Percentiles rank a stretch among this genome's conserved stretches.
Conservation (phyloP, 1,284 basidiomycete species). For the Melampsora larici-populina region DNA sequence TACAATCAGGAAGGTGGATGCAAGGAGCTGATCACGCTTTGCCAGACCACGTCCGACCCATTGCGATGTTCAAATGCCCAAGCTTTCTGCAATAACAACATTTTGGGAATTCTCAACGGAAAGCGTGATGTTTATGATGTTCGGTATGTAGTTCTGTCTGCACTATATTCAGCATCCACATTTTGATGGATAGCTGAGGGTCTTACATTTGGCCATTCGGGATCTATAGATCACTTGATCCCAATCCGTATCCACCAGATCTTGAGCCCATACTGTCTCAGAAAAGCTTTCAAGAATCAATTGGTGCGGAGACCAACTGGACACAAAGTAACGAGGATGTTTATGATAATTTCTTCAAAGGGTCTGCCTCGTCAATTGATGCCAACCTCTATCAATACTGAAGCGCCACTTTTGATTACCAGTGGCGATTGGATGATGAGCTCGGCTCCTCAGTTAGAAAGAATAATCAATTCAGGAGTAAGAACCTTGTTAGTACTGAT, state of each 20-base stretch:
- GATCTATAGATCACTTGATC: not conserved
- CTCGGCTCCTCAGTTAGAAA: not conserved
- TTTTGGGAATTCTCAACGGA: not conserved
- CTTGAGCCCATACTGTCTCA: not conserved
- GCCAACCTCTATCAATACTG: not conserved
- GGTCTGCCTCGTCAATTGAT: too few species aligned
- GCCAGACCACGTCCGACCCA: not conserved
- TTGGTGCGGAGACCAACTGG: not conserved
- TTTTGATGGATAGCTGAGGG: too few species aligned
- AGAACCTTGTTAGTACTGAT: not conserved
- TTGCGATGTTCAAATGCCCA: not conserved
- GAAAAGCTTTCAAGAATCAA: not conserved
- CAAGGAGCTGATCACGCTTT: not conserved
- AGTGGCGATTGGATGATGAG: slow-evolving; percentile 2
- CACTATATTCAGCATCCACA: not conserved
- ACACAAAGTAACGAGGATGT: not conserved
- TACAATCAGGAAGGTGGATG: not conserved
- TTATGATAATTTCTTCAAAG: slow-evolving; percentile 1
- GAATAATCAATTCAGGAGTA: not conserved
- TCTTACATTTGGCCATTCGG: too few species aligned
- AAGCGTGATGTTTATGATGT: not conserved
- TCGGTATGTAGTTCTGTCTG: not conserved
- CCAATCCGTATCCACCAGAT: not conserved
- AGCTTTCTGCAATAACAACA: not conserved
- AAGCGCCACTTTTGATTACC: not conserved